Evolutionary conservation across 192 early-diverging fungal species (phyloP).

Genomic region (Rhizophagus prolifer): DNA sequence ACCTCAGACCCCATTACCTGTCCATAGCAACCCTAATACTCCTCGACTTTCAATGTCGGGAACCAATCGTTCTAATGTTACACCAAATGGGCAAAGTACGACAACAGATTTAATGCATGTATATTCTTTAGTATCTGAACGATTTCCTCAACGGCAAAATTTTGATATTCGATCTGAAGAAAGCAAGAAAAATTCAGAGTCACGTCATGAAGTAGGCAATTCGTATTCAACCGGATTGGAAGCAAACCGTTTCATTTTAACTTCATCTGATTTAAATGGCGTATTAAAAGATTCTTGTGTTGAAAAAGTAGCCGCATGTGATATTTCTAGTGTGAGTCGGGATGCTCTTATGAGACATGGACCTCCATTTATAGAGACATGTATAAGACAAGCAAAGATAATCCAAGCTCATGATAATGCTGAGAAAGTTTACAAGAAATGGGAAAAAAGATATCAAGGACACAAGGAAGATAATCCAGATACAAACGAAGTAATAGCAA

Average conservation of each 20-base stretch:
- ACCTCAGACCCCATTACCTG: not conserved
- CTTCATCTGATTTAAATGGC: slow-evolving; percentile 11
- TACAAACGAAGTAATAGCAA: slow-evolving; percentile 46
- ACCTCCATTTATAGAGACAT: slow-evolving; percentile 51
- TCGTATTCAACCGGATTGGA: not conserved
- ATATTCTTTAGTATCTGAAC: slow-evolving; percentile 37
- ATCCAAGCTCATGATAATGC: slow-evolving; percentile 56
- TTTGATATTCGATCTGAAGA: slow-evolving; percentile 14
- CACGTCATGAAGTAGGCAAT: not conserved
- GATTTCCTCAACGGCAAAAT: slow-evolving; percentile 31
- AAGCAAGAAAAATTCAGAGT: not conserved
- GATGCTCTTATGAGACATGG: slow-evolving; percentile 56
- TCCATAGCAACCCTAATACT: not conserved
- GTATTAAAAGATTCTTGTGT: slow-evolving; percentile 10
- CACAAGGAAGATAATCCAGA: slow-evolving; percentile 34
- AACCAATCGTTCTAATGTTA: slow-evolving; percentile 18
- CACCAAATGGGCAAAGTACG: slow-evolving; percentile 9
- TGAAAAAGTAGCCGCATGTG: slow-evolving; percentile 1
- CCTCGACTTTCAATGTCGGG: slow-evolving; percentile 6
- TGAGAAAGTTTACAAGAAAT: slow-evolving; percentile 54
- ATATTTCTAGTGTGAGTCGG: slow-evolving; percentile 29
- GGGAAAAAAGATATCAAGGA: slow-evolving; percentile 50
- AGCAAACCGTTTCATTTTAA: not conserved
- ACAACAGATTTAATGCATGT: slow-evolving; percentile 32
- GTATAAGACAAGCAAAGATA: slow-evolving; percentile 45